Conservation (phyloP, 345 rosid genomes). For the Gossypioides kirkii region DNA sequence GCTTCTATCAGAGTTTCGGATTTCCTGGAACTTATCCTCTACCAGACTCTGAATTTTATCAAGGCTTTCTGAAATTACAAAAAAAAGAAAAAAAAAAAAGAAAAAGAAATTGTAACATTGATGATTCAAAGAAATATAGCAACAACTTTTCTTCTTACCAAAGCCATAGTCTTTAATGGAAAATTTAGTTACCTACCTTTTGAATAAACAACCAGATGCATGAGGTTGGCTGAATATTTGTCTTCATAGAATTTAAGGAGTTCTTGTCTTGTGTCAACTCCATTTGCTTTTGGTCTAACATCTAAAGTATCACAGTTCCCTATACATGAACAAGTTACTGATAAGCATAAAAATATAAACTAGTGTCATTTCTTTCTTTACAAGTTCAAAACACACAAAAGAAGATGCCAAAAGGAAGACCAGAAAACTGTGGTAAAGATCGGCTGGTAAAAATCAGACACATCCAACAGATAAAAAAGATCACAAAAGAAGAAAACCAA, state of each 20-base stretch:
- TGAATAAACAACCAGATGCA: slow-evolving; percentile 80
- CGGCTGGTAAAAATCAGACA: not conserved
- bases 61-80: slow-evolving; percentile 57
- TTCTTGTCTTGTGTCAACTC: slow-evolving; percentile 70
- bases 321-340: slow-evolving; percentile 22
- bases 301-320: slow-evolving; percentile 90
- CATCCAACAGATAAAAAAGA: not conserved
- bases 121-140: slow-evolving; percentile 5
- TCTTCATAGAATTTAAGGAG: slow-evolving; percentile 79
- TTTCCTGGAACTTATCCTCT: slow-evolving; percentile 64
- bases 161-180: not conserved
- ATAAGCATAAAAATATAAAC: not conserved
- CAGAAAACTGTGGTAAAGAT: not conserved
- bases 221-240: slow-evolving; percentile 83
- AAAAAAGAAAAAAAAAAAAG: not conserved
- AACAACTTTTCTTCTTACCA: not conserved
- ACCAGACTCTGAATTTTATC: slow-evolving; percentile 62
- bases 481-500: not conserved
- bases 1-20: slow-evolving; percentile 46
- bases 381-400: slow-evolving; percentile 4
- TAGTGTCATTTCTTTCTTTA: not conserved
- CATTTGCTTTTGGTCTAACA: slow-evolving; percentile 71
- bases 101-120: slow-evolving; percentile 4
- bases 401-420: not conserved
- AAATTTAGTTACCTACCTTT: slow-evolving; percentile 49